Base-by-base conservation (phyloP, 1,284 basidiomycete genomes). In the Rhodotorula sp. region DNA sequence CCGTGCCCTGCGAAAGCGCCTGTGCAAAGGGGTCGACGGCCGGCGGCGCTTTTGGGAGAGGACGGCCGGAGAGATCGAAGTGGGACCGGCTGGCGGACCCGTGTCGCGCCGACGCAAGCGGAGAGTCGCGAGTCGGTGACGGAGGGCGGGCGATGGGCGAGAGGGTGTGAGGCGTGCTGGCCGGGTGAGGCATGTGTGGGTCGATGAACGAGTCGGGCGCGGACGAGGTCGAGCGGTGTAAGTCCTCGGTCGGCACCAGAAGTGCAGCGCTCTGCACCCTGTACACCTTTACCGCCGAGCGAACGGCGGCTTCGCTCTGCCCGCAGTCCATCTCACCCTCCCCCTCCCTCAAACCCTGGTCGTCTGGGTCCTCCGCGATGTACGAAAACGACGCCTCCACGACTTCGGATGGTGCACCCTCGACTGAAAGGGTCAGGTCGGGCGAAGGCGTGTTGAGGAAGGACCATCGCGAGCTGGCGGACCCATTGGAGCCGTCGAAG, bases 151-250 rank as follows among this genome's bases (percentile, higher is more conserved):
- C 27, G n/a, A 7, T 17, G 27, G 44, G 34, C 10, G 22, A 25
- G 15, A 46, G 9, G 21, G 10, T 46, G 36, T 3, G 21, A 21
- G 3, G 46, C 63, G 46, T 25, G 46, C 46, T 3, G 46, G 13
- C 12, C 22, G 22, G 48, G 48, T 27, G 48, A 3, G 48, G 25
- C 64, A 66, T 66, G 57, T 53, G 39, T 3, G 64, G 64, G 57
- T 66, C 64, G 50, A 66, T 25, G 57, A 58, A 59, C n/a, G 56
- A 59, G 48, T 66, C 57, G 29, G 64, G 64, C 15, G 56, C 56
- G 22, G 56, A 41, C 17, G 48, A 50, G 6, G 48, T 34, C 50
- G 64, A 66, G 12, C 37, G 46, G 36, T 54, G 41, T 13, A 58
- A 29, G 10, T 15, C 10, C n/a, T 36, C 39, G 8, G 7, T 15